Conservation (phyloP, 441 rosid species). For the Populus hybrid region DNA sequence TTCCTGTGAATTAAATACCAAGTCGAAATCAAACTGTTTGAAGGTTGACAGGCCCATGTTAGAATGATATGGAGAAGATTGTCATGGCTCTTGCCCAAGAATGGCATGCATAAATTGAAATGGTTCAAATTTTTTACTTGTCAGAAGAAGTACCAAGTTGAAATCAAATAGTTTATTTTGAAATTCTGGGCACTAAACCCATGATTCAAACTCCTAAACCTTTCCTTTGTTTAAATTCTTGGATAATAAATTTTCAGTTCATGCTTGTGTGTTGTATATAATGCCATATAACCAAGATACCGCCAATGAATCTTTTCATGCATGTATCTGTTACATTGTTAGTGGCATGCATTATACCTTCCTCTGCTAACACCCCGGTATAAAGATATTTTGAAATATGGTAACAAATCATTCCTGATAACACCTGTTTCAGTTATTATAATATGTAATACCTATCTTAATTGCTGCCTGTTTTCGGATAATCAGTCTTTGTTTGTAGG, state of each 20-base stretch:
- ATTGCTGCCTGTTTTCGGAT: too few relatives aligned
- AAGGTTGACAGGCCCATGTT: not conserved
- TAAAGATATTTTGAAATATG: not conserved
- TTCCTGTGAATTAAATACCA: not conserved
- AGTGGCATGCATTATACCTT: not conserved
- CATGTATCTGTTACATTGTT: not conserved
- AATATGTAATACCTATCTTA: too few relatives aligned
- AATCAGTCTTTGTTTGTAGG: too few relatives aligned
- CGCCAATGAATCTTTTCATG: not conserved
- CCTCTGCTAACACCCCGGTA: not conserved
- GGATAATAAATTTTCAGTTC: not conserved
- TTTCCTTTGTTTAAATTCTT: too few relatives aligned
- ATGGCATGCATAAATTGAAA: not conserved
- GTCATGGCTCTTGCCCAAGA: not conserved
- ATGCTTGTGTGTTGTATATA: not conserved
- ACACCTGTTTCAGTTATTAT: too few relatives aligned
- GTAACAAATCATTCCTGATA: too few relatives aligned
- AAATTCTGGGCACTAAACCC: not conserved
- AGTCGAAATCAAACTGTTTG: not conserved
- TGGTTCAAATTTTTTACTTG: not conserved
- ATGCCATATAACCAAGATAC: not conserved
- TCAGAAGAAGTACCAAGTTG: not conserved
- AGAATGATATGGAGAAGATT: not conserved
- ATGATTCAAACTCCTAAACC: not conserved
- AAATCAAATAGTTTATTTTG: not conserved